phyloP scores from a whole-genome alignment of 1,284 basidiomycete species.

The Naganishia albida region DNA sequence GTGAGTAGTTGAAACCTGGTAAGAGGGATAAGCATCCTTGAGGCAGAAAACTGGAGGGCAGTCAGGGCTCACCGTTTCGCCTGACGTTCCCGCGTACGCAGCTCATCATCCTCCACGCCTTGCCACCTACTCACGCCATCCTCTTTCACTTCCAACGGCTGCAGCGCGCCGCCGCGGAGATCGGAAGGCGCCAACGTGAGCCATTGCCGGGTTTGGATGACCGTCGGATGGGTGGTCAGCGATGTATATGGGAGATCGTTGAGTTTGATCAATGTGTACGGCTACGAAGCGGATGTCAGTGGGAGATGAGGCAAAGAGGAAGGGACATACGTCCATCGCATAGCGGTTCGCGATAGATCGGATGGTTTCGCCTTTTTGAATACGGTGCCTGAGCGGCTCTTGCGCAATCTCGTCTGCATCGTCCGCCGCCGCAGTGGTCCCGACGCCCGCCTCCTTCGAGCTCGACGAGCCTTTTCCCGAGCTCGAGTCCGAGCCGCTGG shows the following conservation, averaged over 20 bases:
- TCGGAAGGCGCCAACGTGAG: constrained; percentile 29
- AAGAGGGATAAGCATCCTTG: neutral
- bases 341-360: constrained; percentile 24
- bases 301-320: neutral
- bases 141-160: neutral
- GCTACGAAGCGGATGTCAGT: constrained; percentile 24
- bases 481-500: neutral
- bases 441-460: neutral
- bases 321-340: constrained; percentile 29
- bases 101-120: constrained; percentile 31
- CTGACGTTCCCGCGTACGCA: constrained; percentile 37
- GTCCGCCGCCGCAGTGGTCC: neutral
- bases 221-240: constrained; percentile 36
- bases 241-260: constrained; percentile 41
- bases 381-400: constrained; percentile 14
- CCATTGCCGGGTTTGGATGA: constrained; percentile 36
- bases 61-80: constrained; percentile 39
- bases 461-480: neutral
- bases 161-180: neutral
- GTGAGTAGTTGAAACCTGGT: constrained; percentile 47
- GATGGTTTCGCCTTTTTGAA: constrained; percentile 30
- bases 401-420: neutral
- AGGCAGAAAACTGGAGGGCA: neutral
- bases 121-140: neutral
- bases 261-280: constrained; percentile 42